Percentiles rank a stretch among this genome's conserved stretches.
These are phyloP conservation scores for Trichoderma sp. DNA, from an alignment of 2,329 filamentous ascomycete genomes.

Conservation along the genomic window DNA sequence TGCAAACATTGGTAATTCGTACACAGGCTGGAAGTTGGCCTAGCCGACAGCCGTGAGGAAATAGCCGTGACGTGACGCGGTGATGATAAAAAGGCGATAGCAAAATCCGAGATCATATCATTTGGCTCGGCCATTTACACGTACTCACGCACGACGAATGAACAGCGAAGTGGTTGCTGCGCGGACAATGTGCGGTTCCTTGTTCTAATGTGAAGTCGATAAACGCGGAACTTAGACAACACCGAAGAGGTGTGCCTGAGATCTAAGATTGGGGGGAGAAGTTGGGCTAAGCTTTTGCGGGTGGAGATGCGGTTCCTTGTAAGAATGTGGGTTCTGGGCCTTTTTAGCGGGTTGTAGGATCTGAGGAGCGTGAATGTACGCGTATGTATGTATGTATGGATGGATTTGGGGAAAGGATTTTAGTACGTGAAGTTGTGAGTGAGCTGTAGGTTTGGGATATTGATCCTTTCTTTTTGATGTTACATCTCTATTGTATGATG, in stretches of 20 bases:
- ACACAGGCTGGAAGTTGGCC: background rate
- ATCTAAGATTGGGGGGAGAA: background rate
- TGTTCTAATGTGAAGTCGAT: background rate
- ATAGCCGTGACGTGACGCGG: background rate
- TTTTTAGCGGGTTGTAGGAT: background rate
- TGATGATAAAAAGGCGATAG: background rate
- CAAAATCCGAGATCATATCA: background rate
- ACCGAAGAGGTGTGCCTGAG: background rate
- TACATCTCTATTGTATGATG: background rate
- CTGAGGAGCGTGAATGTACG: background rate
- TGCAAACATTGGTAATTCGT: too few species aligned
- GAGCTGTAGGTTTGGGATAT: background rate
- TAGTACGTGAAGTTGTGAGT: background rate
- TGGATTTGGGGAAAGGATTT: background rate
- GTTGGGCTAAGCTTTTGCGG: conserved; percentile 4
- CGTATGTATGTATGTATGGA: background rate
- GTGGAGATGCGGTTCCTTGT: background rate
- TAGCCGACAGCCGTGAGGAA: background rate
- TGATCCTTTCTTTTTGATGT: background rate
- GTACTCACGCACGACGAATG: background rate
- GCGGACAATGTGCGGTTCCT: background rate
- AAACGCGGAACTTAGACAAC: background rate
- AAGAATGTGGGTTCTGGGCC: background rate
- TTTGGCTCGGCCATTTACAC: background rate
- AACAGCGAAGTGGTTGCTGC: background rate